Percentiles rank a stretch among this genome's conserved stretches.
Conservation (phyloP, 2,329 filamentous ascomycete genomes). For the Fusarium protoensiforme region DNA sequence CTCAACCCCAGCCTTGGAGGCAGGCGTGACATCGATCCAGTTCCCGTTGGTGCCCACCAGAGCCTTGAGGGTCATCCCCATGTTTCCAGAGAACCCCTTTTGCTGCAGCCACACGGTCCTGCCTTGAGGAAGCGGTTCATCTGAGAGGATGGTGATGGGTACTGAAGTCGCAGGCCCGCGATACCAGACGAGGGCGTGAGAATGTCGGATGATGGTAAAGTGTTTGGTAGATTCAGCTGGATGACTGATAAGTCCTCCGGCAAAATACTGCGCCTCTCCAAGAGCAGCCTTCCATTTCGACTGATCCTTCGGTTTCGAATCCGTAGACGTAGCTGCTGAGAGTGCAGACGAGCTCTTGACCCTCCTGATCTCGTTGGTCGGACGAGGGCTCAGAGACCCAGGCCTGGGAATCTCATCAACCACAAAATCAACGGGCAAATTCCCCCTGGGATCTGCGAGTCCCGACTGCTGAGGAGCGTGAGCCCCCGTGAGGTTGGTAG, state of each 20-base stretch:
- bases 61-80: slow-evolving; percentile 74
- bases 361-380: slow-evolving; percentile 41
- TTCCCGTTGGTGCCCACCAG: slow-evolving; percentile 66
- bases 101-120: slow-evolving; percentile 75
- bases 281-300: slow-evolving; percentile 60
- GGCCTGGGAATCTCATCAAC: slow-evolving; percentile 38
- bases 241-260: slow-evolving; percentile 71
- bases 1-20: slow-evolving; percentile 54
- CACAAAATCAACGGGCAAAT: slow-evolving; percentile 37
- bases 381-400: slow-evolving; percentile 16
- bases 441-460: slow-evolving; percentile 27
- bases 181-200: slow-evolving; percentile 72
- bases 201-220: slow-evolving; percentile 75
- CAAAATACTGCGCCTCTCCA: slow-evolving; percentile 72
- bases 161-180: slow-evolving; percentile 72
- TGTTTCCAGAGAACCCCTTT: slow-evolving; percentile 75
- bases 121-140: slow-evolving; percentile 64
- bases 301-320: slow-evolving; percentile 31
- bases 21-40: slow-evolving; percentile 77
- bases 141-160: slow-evolving; percentile 71
- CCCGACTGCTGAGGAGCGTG: slow-evolving; percentile 37
- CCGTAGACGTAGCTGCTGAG: slow-evolving; percentile 16
- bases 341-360: slow-evolving; percentile 49
- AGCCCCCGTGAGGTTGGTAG: slow-evolving; percentile 39
- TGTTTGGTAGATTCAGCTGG: slow-evolving; percentile 74